These are phyloP conservation scores for Linnemannia exigua DNA, from an alignment of 192 early-diverging fungal genomes.

Conservation along the genomic window DNA sequence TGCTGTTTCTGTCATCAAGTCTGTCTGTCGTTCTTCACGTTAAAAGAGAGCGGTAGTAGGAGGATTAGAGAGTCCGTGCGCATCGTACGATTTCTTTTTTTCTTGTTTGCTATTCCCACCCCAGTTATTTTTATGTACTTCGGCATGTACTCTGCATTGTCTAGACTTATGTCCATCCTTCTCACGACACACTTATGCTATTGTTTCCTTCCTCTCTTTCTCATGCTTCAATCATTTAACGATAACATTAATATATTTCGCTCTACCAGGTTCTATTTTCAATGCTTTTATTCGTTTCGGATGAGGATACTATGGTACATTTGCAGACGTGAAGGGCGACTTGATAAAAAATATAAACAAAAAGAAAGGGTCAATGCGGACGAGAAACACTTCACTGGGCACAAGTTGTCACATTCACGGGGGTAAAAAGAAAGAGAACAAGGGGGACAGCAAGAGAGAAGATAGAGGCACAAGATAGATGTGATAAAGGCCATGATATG, in stretches of 20 bases:
- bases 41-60: neutral
- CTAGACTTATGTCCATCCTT: neutral
- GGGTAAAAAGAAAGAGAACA: neutral
- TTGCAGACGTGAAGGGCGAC: neutral
- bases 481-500: neutral
- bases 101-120: neutral
- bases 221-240: neutral
- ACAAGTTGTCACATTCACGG: too few species aligned
- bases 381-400: too few species aligned
- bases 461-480: too few species aligned
- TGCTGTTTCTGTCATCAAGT: conserved; percentile 1
- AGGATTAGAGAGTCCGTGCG: neutral
- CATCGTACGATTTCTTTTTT: neutral
- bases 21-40: neutral
- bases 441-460: neutral
- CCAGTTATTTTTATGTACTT: neutral
- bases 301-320: neutral
- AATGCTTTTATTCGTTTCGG: too few species aligned
- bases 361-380: neutral
- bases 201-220: neutral
- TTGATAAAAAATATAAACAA: neutral
- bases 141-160: neutral
- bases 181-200: too few species aligned
- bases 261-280: too few species aligned
- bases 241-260: too few species aligned